These are phyloP conservation scores for Venturia pyrina DNA, from an alignment of 2,329 filamentous ascomycete species.

Conservation along the genomic window DNA sequence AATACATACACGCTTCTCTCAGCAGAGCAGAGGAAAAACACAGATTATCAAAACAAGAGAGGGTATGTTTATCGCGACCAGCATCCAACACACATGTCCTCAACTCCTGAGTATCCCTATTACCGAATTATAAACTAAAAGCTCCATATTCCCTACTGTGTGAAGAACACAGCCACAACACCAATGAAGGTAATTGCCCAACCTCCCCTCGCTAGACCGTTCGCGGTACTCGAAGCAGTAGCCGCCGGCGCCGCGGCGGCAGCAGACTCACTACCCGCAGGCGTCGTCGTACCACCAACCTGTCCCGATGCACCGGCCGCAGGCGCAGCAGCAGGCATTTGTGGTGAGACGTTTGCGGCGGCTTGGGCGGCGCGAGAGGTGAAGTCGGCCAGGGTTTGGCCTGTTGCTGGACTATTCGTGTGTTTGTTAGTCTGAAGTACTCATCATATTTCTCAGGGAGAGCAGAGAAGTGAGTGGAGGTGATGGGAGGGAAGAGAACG, in stretches of 20 bases:
- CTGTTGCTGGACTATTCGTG: background rate
- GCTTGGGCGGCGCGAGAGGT: background rate
- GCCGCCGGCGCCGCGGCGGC: background rate
- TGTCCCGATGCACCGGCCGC: background rate
- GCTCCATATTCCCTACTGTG: too few relatives aligned
- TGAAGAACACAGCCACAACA: too few relatives aligned
- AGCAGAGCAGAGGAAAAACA: too few relatives aligned
- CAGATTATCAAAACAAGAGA: too few relatives aligned
- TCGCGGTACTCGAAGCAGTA: background rate
- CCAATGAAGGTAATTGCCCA: too few relatives aligned
- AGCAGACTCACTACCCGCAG: background rate
- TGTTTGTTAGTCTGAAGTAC: background rate
- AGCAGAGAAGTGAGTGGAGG: background rate
- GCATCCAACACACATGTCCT: too few relatives aligned
- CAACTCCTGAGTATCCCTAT: too few relatives aligned
- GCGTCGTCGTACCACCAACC: background rate
- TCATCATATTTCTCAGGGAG: too few relatives aligned
- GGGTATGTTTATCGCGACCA: too few relatives aligned
- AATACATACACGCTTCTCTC: too few relatives aligned
- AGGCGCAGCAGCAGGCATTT: background rate
- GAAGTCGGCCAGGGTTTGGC: conserved; percentile 10
- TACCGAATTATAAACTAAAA: too few relatives aligned
- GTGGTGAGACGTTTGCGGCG: background rate
- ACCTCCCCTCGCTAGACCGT: too few relatives aligned
- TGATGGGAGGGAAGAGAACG: background rate